Evolutionary conservation across 176 grass and related monocot species (phyloP).

Genomic region (Tuctoria greenei): DNA sequence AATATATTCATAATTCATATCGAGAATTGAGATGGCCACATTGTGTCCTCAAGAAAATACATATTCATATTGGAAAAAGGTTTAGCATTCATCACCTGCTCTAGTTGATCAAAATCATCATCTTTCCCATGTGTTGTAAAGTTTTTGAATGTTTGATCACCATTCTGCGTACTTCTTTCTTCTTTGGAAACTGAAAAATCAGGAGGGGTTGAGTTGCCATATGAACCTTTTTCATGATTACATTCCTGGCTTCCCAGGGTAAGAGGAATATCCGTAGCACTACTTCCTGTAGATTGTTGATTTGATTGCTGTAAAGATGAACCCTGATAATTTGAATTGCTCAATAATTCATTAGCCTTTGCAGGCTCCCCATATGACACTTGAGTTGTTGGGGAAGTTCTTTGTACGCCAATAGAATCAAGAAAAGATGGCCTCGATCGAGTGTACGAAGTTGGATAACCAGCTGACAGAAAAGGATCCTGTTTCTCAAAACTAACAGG

Average conservation of each 20-base stretch:
- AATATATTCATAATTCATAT: slow-evolving; percentile 20
- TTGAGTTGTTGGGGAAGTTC: slow-evolving; percentile 45
- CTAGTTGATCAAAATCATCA: slow-evolving; percentile 84
- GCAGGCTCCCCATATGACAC: slow-evolving; percentile 34
- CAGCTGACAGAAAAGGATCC: slow-evolving; percentile 49
- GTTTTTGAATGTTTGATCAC: slow-evolving; percentile 39
- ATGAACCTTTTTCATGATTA: slow-evolving; percentile 45
- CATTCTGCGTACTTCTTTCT: slow-evolving; percentile 12
- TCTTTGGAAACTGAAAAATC: slow-evolving; percentile 52
- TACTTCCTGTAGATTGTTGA: slow-evolving; percentile 34
- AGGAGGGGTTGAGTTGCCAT: slow-evolving; percentile 35
- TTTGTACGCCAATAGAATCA: slow-evolving; percentile 79
- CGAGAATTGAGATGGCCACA: not conserved
- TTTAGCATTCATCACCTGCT: slow-evolving; percentile 66
- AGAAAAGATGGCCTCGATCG: slow-evolving; percentile 80
- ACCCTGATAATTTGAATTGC: slow-evolving; percentile 45
- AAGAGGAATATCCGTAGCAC: slow-evolving; percentile 40
- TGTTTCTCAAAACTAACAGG: slow-evolving; percentile 50
- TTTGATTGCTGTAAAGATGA: slow-evolving; percentile 45
- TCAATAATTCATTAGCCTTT: slow-evolving; percentile 38
- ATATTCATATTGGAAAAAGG: slow-evolving; percentile 4
- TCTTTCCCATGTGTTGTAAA: slow-evolving; percentile 59
- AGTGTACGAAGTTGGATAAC: slow-evolving; percentile 55
- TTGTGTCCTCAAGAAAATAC: slow-evolving; percentile 12
- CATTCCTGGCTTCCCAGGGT: slow-evolving; percentile 41